phyloP scores from a whole-genome alignment of 805 yeast species.

The Cyberlindnera mississippiensis region DNA sequence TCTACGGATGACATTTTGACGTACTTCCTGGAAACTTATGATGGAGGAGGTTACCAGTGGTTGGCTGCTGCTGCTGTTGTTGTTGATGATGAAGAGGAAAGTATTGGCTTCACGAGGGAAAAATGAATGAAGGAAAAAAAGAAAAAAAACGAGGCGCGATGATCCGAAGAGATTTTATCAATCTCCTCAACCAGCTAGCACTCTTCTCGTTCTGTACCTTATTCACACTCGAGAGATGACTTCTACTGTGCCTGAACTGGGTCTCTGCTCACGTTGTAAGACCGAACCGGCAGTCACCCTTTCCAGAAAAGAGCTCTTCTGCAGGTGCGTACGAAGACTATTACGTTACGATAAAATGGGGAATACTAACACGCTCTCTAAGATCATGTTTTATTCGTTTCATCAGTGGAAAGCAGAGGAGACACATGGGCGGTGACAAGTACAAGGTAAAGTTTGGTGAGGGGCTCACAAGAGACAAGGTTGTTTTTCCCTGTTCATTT shows the following conservation, averaged over 20 bases:
- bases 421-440: slow-evolving; percentile 63
- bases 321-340: slow-evolving; percentile 31
- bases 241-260: not conserved
- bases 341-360: not conserved
- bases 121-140: not conserved
- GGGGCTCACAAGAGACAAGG: slow-evolving; percentile 38
- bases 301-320: slow-evolving; percentile 63
- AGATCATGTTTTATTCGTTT: slow-evolving; percentile 63
- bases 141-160: not conserved
- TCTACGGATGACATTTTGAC: slow-evolving; percentile 10
- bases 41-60: not conserved
- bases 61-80: not conserved
- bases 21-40: slow-evolving; percentile 1
- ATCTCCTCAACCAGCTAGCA: too few relatives aligned
- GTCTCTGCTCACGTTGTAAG: slow-evolving; percentile 42
- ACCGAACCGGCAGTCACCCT: slow-evolving; percentile 37
- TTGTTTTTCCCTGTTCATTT: slow-evolving; percentile 61
- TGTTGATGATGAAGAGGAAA: too few relatives aligned
- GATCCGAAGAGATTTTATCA: too few relatives aligned
- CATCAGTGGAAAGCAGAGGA: slow-evolving; percentile 74
- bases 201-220: not conserved
- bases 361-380: not conserved
- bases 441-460: slow-evolving; percentile 67
- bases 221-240: not conserved
- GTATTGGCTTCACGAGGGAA: not conserved